Base-by-base conservation (phyloP, 345 rosid genomes). In the Eucalyptus grandis region DNA sequence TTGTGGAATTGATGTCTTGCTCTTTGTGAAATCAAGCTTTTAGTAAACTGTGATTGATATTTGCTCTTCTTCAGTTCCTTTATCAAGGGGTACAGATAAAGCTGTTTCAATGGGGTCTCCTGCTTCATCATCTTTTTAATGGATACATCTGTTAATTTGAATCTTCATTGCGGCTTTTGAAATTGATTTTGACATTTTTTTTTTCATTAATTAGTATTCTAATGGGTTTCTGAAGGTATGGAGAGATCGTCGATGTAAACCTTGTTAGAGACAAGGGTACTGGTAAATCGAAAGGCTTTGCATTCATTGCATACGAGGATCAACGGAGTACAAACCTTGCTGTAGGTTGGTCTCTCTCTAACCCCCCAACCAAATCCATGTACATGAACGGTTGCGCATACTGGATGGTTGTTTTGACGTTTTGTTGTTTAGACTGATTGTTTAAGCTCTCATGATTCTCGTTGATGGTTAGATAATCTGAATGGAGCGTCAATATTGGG, bases 191-290 rank as follows among this genome's bases (percentile, higher is more conserved):
- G 37, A 51, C 58, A n/a, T 15, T 22, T 85, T 89, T 56, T 30
- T 34, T 56, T 30, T 34, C 54, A 86, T 43, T 69, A 81, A 53
- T 72, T 46, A 31, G 46, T 27, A 60, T 80, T 46, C 54, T 30
- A 31, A 31, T 87, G 8, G 31, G 13, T 88, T 88, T 88, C 87
- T 69, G 67, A 91, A 96, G 99, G 89, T 97, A 93, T 31, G 99
- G 99, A 44, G 99, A 97, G 94, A 89, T 98, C 77, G 99, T 98
- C 40, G 99, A 97, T 90, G 97, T 96, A 26, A 97, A 98, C 93
- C 96, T 98, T 37, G 94, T 97, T 34, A 93, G 99, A 91, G 99
- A 98, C 93, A 49, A 97, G 90, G 98, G 92, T 62, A 98, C 99
- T 88, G 99, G 99, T 6, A 98, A 98, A 93, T 96, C 99, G 2